Conservation (phyloP, 805 yeast species). For the Zygoascus flipseniorum region DNA sequence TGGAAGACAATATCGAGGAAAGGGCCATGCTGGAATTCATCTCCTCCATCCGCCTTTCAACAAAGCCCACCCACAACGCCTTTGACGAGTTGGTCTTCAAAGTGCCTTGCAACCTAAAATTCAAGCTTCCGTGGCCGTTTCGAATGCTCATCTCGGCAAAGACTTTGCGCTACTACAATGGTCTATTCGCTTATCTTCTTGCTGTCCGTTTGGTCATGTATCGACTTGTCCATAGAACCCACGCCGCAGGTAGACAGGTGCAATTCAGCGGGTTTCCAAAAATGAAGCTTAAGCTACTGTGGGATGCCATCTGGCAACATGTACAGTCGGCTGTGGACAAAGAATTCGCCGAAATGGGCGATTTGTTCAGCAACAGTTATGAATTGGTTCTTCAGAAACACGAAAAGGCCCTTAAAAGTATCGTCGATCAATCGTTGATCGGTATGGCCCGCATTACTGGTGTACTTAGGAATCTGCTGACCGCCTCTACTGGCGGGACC, state of each 20-base stretch:
- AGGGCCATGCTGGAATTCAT: neutral
- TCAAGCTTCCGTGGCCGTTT: conserved; percentile 19
- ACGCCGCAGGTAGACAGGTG: neutral
- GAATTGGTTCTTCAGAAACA: neutral
- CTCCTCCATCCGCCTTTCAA: neutral
- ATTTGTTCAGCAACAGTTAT: neutral
- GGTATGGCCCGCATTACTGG: neutral
- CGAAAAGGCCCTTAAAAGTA: neutral
- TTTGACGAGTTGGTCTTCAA: conserved; percentile 17
- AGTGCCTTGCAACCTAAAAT: conserved; percentile 7
- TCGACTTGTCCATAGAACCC: conserved; percentile 6
- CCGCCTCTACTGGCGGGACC: neutral
- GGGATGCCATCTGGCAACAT: conserved; percentile 2
- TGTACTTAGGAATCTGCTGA: neutral
- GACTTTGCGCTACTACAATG: conserved; percentile 5
- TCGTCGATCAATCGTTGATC: neutral
- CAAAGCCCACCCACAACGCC: neutral
- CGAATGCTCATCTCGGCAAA: conserved; percentile 10
- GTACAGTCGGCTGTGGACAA: neutral
- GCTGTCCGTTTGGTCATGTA: conserved; percentile 3
- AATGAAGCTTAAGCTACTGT: neutral
- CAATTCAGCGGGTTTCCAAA: neutral
- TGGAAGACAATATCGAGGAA: neutral
- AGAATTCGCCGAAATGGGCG: neutral
- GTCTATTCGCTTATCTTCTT: conserved; percentile 9